Percentiles rank a stretch among this genome's conserved stretches.
phyloP scores from a whole-genome alignment of 495 filamentous ascomycete species.

The Penicillium verhagenii region DNA sequence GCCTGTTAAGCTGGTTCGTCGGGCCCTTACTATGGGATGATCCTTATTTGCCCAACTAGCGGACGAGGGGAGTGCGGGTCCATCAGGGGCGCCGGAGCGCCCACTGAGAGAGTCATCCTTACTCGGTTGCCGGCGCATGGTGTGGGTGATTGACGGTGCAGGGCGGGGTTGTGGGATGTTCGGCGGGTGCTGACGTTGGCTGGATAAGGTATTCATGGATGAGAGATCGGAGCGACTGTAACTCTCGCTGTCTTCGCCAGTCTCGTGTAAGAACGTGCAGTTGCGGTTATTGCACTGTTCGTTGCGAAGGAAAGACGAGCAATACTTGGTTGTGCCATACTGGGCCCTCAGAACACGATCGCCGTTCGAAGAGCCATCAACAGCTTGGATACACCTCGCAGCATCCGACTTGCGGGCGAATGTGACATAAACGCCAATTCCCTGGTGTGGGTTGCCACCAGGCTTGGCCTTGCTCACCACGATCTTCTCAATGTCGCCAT shows the following conservation, averaged over 20 bases:
- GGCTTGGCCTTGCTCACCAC: conserved; percentile 94
- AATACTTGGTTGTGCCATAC: conserved; percentile 98
- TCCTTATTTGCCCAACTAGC: conserved; percentile 91
- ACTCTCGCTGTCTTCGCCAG: conserved; percentile 94
- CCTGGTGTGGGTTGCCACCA: conserved; percentile 67
- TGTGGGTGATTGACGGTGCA: conserved; percentile 57
- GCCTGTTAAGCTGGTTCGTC: conserved; percentile 72
- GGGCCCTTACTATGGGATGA: conserved; percentile 62
- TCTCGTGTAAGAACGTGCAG: conserved; percentile 97
- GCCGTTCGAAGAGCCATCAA: conserved; percentile 89
- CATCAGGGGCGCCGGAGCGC: conserved; percentile 58
- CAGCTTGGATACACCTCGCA: conserved; percentile 80
- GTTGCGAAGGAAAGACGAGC: conserved; percentile 90
- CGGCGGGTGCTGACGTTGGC: conserved; percentile 58
- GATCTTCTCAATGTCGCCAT: conserved; percentile 97
- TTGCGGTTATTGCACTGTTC: conserved; percentile 91
- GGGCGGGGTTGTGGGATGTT: conserved; percentile 29
- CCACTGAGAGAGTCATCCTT: conserved; percentile 68
- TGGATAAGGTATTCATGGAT: conserved; percentile 85
- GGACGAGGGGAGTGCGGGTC: conserved; percentile 83
- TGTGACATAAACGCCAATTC: conserved; percentile 95
- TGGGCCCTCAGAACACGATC: conserved; percentile 86
- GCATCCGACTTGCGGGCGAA: conserved; percentile 89
- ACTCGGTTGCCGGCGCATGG: conserved; percentile 71
- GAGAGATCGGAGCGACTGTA: conserved; percentile 94